Percentiles rank a stretch among this genome's conserved stretches.
These are phyloP conservation scores for Podospora didyma DNA, from an alignment of 495 filamentous ascomycete species.

Conservation along the genomic window DNA sequence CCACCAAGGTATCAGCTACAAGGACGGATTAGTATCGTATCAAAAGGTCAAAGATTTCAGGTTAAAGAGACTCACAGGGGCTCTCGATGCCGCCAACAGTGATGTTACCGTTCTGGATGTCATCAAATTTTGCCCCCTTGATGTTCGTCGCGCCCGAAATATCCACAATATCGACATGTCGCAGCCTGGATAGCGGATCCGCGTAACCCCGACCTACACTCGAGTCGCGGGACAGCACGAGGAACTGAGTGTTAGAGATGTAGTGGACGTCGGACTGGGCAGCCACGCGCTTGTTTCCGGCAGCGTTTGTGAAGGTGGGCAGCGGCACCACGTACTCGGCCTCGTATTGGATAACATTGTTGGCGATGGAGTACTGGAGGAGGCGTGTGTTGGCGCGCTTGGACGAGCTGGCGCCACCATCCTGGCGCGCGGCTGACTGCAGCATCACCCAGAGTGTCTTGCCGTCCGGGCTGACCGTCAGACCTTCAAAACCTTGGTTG, in stretches of 20 bases:
- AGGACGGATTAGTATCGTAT: neutral
- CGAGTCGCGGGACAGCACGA: constrained; percentile 68
- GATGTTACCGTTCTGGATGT: constrained; percentile 19
- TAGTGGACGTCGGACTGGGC: constrained; percentile 69
- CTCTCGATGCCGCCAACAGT: constrained; percentile 19
- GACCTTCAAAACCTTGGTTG: constrained; percentile 71
- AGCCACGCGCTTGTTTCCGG: constrained; percentile 49
- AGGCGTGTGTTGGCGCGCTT: constrained; percentile 55
- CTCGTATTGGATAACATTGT: constrained; percentile 33
- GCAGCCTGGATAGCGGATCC: constrained; percentile 55
- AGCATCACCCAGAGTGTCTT: constrained; percentile 63
- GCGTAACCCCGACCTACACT: constrained; percentile 55
- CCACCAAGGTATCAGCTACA: constrained; percentile 50
- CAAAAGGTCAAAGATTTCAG: neutral
- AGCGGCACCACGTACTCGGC: constrained; percentile 68
- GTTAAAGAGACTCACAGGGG: constrained; percentile 8
- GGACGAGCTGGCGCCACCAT: constrained; percentile 39
- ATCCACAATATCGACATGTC: constrained; percentile 72
- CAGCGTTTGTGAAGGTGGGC: constrained; percentile 49
- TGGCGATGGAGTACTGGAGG: constrained; percentile 50
- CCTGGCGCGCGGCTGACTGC: constrained; percentile 64
- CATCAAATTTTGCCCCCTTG: constrained; percentile 53
- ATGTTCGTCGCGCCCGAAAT: constrained; percentile 64
- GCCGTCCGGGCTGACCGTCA: constrained; percentile 61
- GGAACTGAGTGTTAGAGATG: constrained; percentile 60